Evolutionary conservation across 2,329 filamentous ascomycete genomes (phyloP).

Genomic region (Incumbomyces delicatus): DNA sequence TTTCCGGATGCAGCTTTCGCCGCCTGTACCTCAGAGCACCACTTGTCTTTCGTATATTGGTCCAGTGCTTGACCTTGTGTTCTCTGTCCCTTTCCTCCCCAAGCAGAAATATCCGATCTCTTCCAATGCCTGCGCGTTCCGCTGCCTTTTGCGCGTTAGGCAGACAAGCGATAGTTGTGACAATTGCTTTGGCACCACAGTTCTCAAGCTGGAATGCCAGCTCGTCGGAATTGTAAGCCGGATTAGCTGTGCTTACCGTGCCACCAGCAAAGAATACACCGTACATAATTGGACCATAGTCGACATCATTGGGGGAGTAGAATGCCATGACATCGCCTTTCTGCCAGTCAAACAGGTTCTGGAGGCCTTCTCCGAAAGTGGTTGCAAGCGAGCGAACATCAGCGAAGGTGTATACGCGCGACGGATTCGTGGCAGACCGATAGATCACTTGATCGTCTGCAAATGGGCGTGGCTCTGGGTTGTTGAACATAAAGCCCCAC

Average conservation of each 20-base stretch:
- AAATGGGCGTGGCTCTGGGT: conserved; percentile 14
- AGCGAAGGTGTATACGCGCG: conserved; percentile 60
- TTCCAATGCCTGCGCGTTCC: conserved; percentile 56
- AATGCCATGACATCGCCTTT: conserved; percentile 76
- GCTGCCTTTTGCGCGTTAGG: conserved; percentile 59
- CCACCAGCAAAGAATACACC: conserved; percentile 78
- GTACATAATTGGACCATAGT: conserved; percentile 67
- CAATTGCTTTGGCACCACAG: conserved; percentile 61
- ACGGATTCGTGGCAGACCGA: conserved; percentile 42
- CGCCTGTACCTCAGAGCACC: conserved; percentile 50
- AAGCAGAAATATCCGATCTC: conserved; percentile 65
- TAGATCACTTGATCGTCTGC: conserved; percentile 20
- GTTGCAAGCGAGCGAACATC: conserved; percentile 56
- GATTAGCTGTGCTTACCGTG: conserved; percentile 72
- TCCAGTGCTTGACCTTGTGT: conserved; percentile 61
- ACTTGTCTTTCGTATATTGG: conserved; percentile 57
- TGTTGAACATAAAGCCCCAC: conserved; percentile 50
- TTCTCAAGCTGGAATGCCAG: conserved; percentile 76
- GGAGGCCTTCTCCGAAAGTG: conserved; percentile 70
- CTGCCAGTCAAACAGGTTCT: conserved; percentile 65
- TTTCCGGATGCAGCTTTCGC: conserved; percentile 54
- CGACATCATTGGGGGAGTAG: conserved; percentile 78
- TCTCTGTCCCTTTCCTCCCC: conserved; percentile 58
- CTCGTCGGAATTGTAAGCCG: conserved; percentile 74
- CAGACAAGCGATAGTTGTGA: conserved; percentile 63